phyloP scores from a whole-genome alignment of 1,284 basidiomycete species.

The Cryptococcus deneoformans region DNA sequence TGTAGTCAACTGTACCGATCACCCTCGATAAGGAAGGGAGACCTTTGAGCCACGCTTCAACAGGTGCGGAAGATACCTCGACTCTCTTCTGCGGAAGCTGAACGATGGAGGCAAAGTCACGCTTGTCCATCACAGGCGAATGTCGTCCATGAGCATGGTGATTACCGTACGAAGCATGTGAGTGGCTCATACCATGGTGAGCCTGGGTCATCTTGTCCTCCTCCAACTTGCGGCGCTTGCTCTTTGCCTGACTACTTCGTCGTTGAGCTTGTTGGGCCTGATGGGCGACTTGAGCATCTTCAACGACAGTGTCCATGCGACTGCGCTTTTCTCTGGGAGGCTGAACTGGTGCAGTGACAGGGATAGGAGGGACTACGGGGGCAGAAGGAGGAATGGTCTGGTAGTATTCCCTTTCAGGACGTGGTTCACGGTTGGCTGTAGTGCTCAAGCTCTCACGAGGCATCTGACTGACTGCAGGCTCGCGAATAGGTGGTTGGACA shows the following conservation, averaged over 20 bases:
- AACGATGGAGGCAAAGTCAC: conserved; percentile 30
- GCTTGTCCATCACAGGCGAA: conserved; percentile 6
- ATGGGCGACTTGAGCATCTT: conserved; percentile 31
- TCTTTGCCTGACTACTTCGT: conserved; percentile 14
- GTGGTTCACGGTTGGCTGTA: neutral
- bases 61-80: conserved; percentile 29
- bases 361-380: neutral
- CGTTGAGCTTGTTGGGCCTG: conserved; percentile 23
- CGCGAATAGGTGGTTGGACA: neutral
- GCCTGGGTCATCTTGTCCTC: conserved; percentile 21
- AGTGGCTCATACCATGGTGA: neutral
- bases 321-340: conserved; percentile 35
- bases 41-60: conserved; percentile 33
- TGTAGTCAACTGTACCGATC: conserved; percentile 25
- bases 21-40: conserved; percentile 18
- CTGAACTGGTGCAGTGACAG: neutral
- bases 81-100: conserved; percentile 23
- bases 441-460: neutral
- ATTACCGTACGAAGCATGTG: too few species aligned
- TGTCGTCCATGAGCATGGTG: neutral
- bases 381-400: conserved; percentile 15
- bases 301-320: conserved; percentile 42
- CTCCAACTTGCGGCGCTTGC: conserved; percentile 34
- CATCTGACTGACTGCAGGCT: neutral
- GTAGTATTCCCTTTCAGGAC: conserved; percentile 25